A percentile compares a stretch with the other conserved stretches of the same genome.
phyloP scores from a whole-genome alignment of 2,329 filamentous ascomycete species.

The Cladosporium sp. region DNA sequence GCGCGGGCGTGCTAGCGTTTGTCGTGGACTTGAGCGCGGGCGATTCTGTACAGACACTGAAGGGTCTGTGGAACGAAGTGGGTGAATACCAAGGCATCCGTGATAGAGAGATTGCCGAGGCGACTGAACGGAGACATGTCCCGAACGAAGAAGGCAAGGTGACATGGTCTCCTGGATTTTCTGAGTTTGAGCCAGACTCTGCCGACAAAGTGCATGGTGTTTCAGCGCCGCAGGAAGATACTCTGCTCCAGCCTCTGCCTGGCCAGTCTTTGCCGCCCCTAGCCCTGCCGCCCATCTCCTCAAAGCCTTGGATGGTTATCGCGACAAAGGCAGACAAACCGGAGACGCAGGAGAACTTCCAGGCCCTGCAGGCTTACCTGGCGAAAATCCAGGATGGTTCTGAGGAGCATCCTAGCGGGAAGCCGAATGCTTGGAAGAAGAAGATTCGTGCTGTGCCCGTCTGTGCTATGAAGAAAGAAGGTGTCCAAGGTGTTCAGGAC shows the following conservation, averaged over 20 bases:
- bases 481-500: conserved; percentile 67
- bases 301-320: conserved; percentile 94
- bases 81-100: conserved; percentile 78
- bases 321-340: conserved; percentile 87
- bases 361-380: conserved; percentile 63
- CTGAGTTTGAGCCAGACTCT: background rate
- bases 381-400: conserved; percentile 56
- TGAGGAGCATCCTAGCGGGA: conserved; percentile 66
- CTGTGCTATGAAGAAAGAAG: conserved; percentile 82
- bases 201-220: conserved; percentile 9
- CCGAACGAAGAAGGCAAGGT: conserved; percentile 39
- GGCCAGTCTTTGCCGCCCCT: conserved; percentile 39
- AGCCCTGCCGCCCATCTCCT: conserved; percentile 65
- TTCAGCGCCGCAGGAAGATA: conserved; percentile 16
- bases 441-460: conserved; percentile 66
- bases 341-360: conserved; percentile 72
- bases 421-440: conserved; percentile 55
- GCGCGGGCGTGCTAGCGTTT: conserved; percentile 86
- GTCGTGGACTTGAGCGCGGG: conserved; percentile 79
- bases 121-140: conserved; percentile 53
- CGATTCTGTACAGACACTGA: conserved; percentile 70
- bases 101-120: conserved; percentile 62
- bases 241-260: conserved; percentile 20
- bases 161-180: conserved; percentile 36
- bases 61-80: conserved; percentile 85